Percentiles rank a stretch among this genome's conserved stretches.
These are phyloP conservation scores for Aechmea fasciata DNA, from an alignment of 176 grass and related monocot species.

Conservation along the genomic window DNA sequence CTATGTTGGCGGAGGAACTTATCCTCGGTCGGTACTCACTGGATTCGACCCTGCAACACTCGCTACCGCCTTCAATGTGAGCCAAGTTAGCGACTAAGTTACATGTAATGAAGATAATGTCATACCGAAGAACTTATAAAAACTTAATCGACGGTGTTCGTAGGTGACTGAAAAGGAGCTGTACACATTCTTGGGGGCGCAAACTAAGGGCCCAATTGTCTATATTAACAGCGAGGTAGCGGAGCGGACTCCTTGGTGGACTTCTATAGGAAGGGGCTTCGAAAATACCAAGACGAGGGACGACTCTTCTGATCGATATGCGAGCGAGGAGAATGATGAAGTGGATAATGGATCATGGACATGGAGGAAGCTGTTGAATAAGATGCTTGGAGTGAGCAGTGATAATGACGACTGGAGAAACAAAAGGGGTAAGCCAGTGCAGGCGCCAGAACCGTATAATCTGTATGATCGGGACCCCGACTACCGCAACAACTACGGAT, in stretches of 20 bases:
- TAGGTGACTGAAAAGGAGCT: conserved; percentile 50
- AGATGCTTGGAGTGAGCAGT: conserved; percentile 25
- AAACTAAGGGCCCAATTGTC: conserved; percentile 41
- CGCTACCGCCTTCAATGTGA: conserved; percentile 61
- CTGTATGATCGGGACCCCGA: conserved; percentile 49
- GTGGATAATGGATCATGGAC: conserved; percentile 25
- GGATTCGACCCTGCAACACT: conserved; percentile 56
- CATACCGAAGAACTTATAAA: background rate
- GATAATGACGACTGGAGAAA: background rate
- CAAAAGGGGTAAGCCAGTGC: conserved; percentile 24
- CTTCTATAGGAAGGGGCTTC: too few species aligned
- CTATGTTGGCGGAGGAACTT: conserved; percentile 46
- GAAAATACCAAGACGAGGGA: too few species aligned
- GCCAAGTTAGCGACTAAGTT: background rate
- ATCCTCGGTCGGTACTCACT: conserved; percentile 35
- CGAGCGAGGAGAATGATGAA: conserved; percentile 19
- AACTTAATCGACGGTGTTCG: background rate
- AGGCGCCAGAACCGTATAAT: conserved; percentile 55
- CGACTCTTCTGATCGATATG: background rate
- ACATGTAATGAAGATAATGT: background rate
- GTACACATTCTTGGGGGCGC: conserved; percentile 12
- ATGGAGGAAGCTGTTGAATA: conserved; percentile 37
- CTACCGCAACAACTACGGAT: conserved; percentile 70
- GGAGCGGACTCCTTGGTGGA: conserved; percentile 1
- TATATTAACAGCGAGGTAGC: conserved; percentile 21